Base-by-base conservation (phyloP, 2,329 filamentous ascomycete species). In the Trichoderma asperellum region DNA sequence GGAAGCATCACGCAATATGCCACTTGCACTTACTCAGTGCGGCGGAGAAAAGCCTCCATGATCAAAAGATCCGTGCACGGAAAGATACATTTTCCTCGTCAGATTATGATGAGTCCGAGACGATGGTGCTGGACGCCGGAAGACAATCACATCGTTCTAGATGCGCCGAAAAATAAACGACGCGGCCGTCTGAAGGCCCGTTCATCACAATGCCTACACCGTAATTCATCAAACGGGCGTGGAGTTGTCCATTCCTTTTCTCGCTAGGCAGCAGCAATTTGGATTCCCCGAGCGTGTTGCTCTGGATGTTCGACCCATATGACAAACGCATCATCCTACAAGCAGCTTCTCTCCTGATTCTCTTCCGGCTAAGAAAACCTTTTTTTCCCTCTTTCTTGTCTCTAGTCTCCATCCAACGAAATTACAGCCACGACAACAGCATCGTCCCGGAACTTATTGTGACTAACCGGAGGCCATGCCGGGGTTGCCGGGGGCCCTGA, bases 401-500 rank as follows among this genome's bases (percentile, higher is more conserved):
- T 32, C 24, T 18, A 4, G 24, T 32, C 53, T n/a, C 53, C 27
- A 11, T n/a, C 11, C 18, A 18, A 8, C 5, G 16, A 64, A 24
- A 11, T 6, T 21, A 64, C 53, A 55, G 37, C 61, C 18, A n/a
- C 40, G 18, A 43, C 16, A n/a, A 10, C 40, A 43, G 40, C 40
- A 43, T 43, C 40, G 40, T 64, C 21, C 43, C 49, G 18, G 49
- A 16, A 14, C 6, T 43, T 24, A 21, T 1, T 43, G 18, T 66
- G 35, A 66, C n/a, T n/a, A 49, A 24, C 63, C 63, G 63, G 63
- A 66, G 40, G 53, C 63, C 40, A n/a, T 66, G 29, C 59, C 59
- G 59, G 59, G 34, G 47, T 21, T 63, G 24, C 60, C 60, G 60
- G 62, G 29, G 62, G 29, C 63, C 63, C 63, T 66, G 63, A 66